A percentile compares a stretch with the other conserved stretches of the same genome.
These are phyloP conservation scores for Boletus pseudo-olivaceus DNA, from an alignment of 768 basidiomycete genomes.

Conservation along the genomic window DNA sequence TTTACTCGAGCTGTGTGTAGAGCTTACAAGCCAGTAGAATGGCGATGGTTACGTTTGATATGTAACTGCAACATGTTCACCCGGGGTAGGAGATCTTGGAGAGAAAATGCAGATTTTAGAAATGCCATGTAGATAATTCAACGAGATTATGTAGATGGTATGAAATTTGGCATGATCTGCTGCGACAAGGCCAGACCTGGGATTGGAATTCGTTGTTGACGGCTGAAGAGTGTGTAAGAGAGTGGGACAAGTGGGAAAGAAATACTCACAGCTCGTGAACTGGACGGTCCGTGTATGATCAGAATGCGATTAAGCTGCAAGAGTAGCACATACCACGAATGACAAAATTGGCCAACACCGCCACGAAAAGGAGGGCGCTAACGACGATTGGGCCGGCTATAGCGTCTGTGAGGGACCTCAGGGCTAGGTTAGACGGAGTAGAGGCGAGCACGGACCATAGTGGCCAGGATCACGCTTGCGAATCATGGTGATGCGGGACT, in stretches of 20 bases:
- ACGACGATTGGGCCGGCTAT: constrained; percentile 81
- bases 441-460: constrained; percentile 59
- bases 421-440: neutral
- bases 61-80: neutral
- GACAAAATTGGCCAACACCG: constrained; percentile 84
- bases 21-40: neutral
- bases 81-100: neutral
- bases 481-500: constrained; percentile 88
- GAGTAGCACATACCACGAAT: constrained; percentile 63
- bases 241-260: neutral
- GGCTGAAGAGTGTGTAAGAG: constrained; percentile 13
- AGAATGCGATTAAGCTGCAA: constrained; percentile 1
- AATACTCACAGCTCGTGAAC: constrained; percentile 58
- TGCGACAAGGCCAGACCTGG: constrained; percentile 28
- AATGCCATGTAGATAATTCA: neutral
- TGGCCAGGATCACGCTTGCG: constrained; percentile 82
- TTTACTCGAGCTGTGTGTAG: neutral
- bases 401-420: constrained; percentile 50
- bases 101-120: neutral
- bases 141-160: constrained; percentile 10
- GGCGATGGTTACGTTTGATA: neutral
- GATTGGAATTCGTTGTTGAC: constrained; percentile 26
- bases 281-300: constrained; percentile 21
- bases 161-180: constrained; percentile 19
- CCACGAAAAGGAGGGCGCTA: constrained; percentile 79